phyloP scores from a whole-genome alignment of 192 early-diverging fungal species.

The Coemansia sp. region DNA sequence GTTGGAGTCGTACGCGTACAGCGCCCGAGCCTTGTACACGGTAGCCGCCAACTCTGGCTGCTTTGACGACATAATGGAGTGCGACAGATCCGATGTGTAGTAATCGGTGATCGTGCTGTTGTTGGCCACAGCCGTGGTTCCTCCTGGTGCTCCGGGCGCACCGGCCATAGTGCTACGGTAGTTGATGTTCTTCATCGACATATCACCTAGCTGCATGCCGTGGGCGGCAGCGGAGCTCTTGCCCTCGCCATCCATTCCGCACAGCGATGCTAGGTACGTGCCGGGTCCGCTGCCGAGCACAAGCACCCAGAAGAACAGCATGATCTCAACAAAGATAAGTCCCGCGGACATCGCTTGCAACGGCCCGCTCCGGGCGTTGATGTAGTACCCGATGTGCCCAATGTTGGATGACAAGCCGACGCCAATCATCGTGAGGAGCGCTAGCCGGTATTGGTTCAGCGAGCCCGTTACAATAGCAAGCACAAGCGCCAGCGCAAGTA shows the following conservation, averaged over 20 bases:
- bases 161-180: slow-evolving; percentile 45
- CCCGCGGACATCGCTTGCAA: slow-evolving; percentile 54
- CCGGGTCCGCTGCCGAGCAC: slow-evolving; percentile 67
- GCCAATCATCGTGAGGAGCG: slow-evolving; percentile 47
- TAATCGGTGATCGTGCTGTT: slow-evolving; percentile 42
- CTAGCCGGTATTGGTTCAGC: slow-evolving; percentile 50
- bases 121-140: slow-evolving; percentile 13
- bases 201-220: slow-evolving; percentile 13
- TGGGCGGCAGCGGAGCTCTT: slow-evolving; percentile 15
- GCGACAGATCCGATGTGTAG: slow-evolving; percentile 41
- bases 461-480: slow-evolving; percentile 32
- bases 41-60: slow-evolving; percentile 39
- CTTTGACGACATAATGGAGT: slow-evolving; percentile 43
- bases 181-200: slow-evolving; percentile 37
- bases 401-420: slow-evolving; percentile 39
- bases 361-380: slow-evolving; percentile 41
- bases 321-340: slow-evolving; percentile 52
- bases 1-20: slow-evolving; percentile 84
- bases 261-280: slow-evolving; percentile 52
- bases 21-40: slow-evolving; percentile 65
- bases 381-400: slow-evolving; percentile 52
- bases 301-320: slow-evolving; percentile 66
- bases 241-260: slow-evolving; percentile 38
- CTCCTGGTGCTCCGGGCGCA: neutral
- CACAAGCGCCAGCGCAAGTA: slow-evolving; percentile 27